Percentiles rank a stretch among this genome's conserved stretches.
Evolutionary conservation across 192 early-diverging fungal genomes (phyloP).

Genomic region (Bifiguratus adelaidae): DNA sequence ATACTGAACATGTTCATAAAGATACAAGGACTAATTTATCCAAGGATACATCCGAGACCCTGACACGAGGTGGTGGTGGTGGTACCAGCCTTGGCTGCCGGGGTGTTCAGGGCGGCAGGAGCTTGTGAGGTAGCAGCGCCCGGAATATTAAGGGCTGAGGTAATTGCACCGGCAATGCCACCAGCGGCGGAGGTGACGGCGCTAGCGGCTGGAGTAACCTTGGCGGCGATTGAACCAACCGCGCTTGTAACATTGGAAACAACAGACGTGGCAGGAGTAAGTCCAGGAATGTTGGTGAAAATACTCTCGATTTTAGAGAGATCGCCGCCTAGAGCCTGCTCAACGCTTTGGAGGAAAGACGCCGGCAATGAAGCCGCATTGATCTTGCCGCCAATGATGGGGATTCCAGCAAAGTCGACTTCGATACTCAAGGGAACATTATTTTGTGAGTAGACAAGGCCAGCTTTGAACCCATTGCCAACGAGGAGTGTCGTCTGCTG

Average conservation of each 20-base stretch:
- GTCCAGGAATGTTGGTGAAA: background rate
- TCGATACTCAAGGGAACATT: background rate
- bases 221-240: background rate
- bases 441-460: background rate
- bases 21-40: too few relatives aligned
- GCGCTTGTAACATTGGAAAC: background rate
- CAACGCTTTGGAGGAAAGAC: background rate
- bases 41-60: too few relatives aligned
- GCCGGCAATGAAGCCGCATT: background rate
- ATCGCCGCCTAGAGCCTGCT: background rate
- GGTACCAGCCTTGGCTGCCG: background rate
- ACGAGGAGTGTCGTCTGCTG: background rate
- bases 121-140: background rate
- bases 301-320: background rate
- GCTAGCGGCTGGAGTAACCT: background rate
- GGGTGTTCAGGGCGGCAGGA: background rate
- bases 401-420: too few relatives aligned
- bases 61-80: background rate
- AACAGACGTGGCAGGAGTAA: background rate
- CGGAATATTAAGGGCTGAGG: background rate
- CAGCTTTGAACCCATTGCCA: background rate
- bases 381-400: too few relatives aligned
- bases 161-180: background rate
- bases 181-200: background rate
- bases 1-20: too few relatives aligned